These are phyloP conservation scores for Debaryomyces nepalensis DNA, from an alignment of 1,139 yeast species.

Conservation along the genomic window DNA sequence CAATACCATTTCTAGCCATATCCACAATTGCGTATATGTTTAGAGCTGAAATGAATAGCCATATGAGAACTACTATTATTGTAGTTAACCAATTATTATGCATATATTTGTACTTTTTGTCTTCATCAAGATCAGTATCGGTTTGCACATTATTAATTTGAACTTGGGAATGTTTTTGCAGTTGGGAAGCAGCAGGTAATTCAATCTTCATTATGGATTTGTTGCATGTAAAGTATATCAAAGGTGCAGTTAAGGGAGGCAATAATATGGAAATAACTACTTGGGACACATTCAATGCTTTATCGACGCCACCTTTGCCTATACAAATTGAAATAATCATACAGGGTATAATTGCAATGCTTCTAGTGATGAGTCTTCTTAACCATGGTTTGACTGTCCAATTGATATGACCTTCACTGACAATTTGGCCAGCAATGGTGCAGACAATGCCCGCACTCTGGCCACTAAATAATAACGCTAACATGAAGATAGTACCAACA, in stretches of 20 bases:
- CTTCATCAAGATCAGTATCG: constrained; percentile 16
- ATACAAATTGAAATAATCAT: constrained; percentile 61
- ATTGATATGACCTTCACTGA: constrained; percentile 78
- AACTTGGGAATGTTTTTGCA: constrained; percentile 7
- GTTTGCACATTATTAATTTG: no score
- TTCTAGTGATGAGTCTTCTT: constrained; percentile 70
- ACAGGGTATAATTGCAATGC: constrained; percentile 75
- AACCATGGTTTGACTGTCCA: constrained; percentile 82
- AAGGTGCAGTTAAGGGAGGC: constrained; percentile 78
- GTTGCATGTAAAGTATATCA: constrained; percentile 72
- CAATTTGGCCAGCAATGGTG: constrained; percentile 86
- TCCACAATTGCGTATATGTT: constrained; percentile 75
- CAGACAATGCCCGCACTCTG: constrained; percentile 87
- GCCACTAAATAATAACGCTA: constrained; percentile 76
- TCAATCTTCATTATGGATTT: constrained; percentile 64
- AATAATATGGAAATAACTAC: constrained; percentile 72
- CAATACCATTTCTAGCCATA: constrained; percentile 53
- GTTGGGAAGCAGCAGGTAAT: constrained; percentile 25
- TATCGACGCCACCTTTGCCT: constrained; percentile 66
- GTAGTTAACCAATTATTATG: constrained; percentile 66
- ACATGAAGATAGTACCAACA: constrained; percentile 77
- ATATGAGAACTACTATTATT: constrained; percentile 48
- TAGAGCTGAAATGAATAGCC: constrained; percentile 68
- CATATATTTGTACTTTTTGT: constrained; percentile 48
- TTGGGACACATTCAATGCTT: constrained; percentile 75